phyloP scores from a whole-genome alignment of 257 asterid species.

The Plantago major region DNA sequence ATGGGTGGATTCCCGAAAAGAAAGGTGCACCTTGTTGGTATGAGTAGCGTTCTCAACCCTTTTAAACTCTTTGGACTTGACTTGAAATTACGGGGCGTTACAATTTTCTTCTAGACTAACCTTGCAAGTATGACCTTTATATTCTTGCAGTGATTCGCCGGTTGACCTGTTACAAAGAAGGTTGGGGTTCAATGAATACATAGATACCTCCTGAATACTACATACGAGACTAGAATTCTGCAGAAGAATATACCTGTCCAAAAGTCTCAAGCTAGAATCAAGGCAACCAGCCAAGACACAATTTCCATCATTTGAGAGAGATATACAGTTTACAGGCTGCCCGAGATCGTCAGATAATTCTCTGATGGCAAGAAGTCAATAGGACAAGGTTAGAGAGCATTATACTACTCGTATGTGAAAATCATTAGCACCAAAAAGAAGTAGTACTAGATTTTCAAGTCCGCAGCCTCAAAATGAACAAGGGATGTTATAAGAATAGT shows the following conservation, averaged over 20 bases:
- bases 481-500: slow-evolving; percentile 12
- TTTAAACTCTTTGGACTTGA: too few relatives aligned
- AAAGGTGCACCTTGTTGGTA: too few relatives aligned
- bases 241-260: slow-evolving; percentile 60
- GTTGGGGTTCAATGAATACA: background rate
- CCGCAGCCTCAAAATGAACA: background rate
- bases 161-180: slow-evolving; percentile 44
- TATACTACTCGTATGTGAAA: background rate
- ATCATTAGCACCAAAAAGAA: slow-evolving; percentile 14
- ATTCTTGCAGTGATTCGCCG: slow-evolving; percentile 91
- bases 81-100: too few relatives aligned
- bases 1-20: too few relatives aligned
- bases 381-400: slow-evolving; percentile 18
- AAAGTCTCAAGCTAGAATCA: slow-evolving; percentile 81
- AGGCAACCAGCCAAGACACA: slow-evolving; percentile 88
- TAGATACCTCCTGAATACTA: background rate
- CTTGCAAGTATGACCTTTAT: slow-evolving; percentile 95
- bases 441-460: background rate
- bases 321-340: slow-evolving; percentile 87
- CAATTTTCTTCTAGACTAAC: slow-evolving; percentile 34
- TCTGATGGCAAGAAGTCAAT: slow-evolving; percentile 37
- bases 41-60: too few relatives aligned
- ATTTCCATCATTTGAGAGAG: slow-evolving; percentile 90
- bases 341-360: slow-evolving; percentile 84
- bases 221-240: slow-evolving; percentile 10